Evolutionary conservation across 148 eudicot genomes (phyloP).

Genomic region (Dianthus caryophyllus): DNA sequence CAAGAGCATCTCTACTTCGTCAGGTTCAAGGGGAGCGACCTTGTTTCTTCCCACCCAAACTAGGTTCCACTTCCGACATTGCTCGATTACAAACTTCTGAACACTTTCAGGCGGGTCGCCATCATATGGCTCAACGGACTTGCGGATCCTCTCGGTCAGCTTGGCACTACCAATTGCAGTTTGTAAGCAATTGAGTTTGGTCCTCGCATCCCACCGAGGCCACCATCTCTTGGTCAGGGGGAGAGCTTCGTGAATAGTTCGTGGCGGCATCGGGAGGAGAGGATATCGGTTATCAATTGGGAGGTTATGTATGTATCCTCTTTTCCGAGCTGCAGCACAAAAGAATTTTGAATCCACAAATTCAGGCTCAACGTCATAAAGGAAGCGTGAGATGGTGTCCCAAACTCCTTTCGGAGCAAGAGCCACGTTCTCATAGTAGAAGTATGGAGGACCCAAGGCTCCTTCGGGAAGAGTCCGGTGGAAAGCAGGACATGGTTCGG

Average conservation of each 20-base stretch:
- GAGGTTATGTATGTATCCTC: slow-evolving; percentile 84
- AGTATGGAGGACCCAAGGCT: slow-evolving; percentile 74
- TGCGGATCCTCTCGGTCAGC: slow-evolving; percentile 56
- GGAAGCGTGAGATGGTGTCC: slow-evolving; percentile 71
- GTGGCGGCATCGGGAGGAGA: slow-evolving; percentile 70
- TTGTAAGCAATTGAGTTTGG: slow-evolving; percentile 71
- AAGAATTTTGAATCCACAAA: slow-evolving; percentile 85
- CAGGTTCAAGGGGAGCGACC: slow-evolving; percentile 78
- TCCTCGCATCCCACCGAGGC: slow-evolving; percentile 79
- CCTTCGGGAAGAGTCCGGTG: slow-evolving; percentile 51
- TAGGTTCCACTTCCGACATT: slow-evolving; percentile 80
- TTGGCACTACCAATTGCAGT: slow-evolving; percentile 80
- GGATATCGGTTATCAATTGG: slow-evolving; percentile 61
- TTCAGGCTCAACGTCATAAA: slow-evolving; percentile 75
- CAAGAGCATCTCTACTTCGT: slow-evolving; percentile 80
- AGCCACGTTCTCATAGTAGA: slow-evolving; percentile 93
- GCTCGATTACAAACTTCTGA: slow-evolving; percentile 50
- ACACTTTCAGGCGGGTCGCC: slow-evolving; percentile 55
- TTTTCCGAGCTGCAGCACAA: slow-evolving; percentile 78
- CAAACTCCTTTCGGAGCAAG: slow-evolving; percentile 88
- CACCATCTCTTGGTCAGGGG: slow-evolving; percentile 77
- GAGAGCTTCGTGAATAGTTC: slow-evolving; percentile 61
- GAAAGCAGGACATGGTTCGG: slow-evolving; percentile 18
- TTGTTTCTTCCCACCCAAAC: slow-evolving; percentile 95
- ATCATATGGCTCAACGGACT: slow-evolving; percentile 52